These are phyloP conservation scores for Tylopilus balloui DNA, from an alignment of 768 basidiomycete genomes.

Conservation along the genomic window DNA sequence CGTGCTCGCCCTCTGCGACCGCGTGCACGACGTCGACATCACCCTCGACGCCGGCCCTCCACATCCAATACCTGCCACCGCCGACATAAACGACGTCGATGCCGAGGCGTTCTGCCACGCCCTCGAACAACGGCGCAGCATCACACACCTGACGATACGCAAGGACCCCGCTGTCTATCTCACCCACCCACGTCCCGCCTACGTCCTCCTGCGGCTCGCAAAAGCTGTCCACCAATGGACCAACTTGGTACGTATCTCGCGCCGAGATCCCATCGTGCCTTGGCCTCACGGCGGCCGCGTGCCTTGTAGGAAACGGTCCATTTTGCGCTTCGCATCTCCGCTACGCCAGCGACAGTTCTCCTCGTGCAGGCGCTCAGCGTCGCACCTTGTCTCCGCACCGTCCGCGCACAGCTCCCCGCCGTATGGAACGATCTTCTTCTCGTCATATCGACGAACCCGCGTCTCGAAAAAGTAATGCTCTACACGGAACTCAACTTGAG, in stretches of 20 bases:
- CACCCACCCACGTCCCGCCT: slow-evolving; percentile 44
- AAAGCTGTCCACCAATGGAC: slow-evolving; percentile 41
- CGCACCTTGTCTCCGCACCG: slow-evolving; percentile 41
- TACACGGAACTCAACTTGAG: slow-evolving; percentile 23
- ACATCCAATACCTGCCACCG: background rate
- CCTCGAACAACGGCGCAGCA: slow-evolving; percentile 32
- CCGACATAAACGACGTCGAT: slow-evolving; percentile 7
- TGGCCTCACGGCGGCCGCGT: slow-evolving; percentile 6
- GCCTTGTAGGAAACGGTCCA: slow-evolving; percentile 45
- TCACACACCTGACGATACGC: slow-evolving; percentile 49
- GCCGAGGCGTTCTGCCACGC: slow-evolving; percentile 39
- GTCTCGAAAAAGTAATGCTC: slow-evolving; percentile 44
- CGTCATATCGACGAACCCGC: slow-evolving; percentile 44
- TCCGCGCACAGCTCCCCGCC: slow-evolving; percentile 52
- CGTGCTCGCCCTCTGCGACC: slow-evolving; percentile 32
- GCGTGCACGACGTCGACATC: slow-evolving; percentile 38
- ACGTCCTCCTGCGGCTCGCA: slow-evolving; percentile 44
- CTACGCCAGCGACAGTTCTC: slow-evolving; percentile 25
- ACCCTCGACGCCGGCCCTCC: slow-evolving; percentile 26
- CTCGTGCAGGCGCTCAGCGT: slow-evolving; percentile 38
- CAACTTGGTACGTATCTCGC: slow-evolving; percentile 40
- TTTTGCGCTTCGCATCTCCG: slow-evolving; percentile 53
- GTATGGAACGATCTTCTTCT: slow-evolving; percentile 57
- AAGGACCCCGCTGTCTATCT: slow-evolving; percentile 52
- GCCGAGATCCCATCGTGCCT: background rate